Conservation (phyloP, 306 rosid genomes). For the Lagenaria siceraria region DNA sequence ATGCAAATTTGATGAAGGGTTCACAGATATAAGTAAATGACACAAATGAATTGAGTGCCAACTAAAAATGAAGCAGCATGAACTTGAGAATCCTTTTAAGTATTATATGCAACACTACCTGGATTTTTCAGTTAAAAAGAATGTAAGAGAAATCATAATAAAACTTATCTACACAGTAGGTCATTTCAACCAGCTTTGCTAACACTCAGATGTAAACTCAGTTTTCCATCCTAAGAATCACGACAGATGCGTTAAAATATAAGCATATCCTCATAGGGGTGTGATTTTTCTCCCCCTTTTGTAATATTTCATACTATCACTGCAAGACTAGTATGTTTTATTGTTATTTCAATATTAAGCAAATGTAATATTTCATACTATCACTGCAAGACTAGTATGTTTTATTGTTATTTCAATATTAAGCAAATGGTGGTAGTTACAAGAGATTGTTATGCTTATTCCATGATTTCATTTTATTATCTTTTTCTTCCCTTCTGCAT, state of each 20-base stretch:
- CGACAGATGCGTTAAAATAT: neutral
- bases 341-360: neutral
- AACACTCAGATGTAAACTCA: neutral
- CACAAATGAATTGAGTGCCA: neutral
- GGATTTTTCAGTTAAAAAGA: neutral
- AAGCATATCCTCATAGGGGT: neutral
- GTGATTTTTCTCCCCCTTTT: neutral
- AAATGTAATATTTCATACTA: neutral
- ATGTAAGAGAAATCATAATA: neutral
- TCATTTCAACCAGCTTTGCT: neutral
- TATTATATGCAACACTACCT: neutral
- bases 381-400: neutral
- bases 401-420: neutral
- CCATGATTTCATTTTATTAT: neutral
- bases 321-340: neutral
- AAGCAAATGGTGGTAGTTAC: neutral
- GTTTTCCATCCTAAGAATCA: neutral
- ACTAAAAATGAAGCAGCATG: neutral
- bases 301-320: neutral
- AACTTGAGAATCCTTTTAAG: neutral
- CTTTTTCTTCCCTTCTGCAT: neutral
- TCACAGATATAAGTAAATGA: neutral
- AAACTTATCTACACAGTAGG: neutral
- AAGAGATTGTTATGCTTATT: neutral
- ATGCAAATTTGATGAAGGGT: neutral